Conservation (phyloP, 164 flowering plant species). For the Chimonanthus praecox region DNA sequence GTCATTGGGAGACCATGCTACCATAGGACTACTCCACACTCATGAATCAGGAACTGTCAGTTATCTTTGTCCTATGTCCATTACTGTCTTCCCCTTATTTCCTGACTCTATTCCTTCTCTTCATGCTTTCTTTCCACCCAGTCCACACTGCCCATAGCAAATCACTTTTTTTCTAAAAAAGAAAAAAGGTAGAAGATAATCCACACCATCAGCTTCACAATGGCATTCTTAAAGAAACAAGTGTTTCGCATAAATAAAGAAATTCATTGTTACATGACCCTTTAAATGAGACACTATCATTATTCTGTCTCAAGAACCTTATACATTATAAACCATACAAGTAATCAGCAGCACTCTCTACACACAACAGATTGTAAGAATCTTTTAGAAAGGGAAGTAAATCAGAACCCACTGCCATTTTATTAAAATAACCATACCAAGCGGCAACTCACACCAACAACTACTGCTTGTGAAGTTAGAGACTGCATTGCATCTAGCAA, state of each 20-base stretch:
- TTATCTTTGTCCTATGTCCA: not conserved
- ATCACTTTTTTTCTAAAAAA: not conserved
- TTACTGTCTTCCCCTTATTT: not conserved
- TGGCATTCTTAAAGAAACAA: not conserved
- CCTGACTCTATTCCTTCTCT: not conserved
- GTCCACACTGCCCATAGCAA: not conserved
- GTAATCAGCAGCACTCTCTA: no score
- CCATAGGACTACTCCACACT: not conserved
- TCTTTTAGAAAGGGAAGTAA: no score
- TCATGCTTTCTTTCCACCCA: not conserved
- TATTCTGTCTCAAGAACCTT: no score
- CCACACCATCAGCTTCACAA: not conserved
- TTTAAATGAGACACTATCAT: no score
- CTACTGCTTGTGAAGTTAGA: constrained; percentile 91
- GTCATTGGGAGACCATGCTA: not conserved
- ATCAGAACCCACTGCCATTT: not conserved
- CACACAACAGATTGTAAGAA: no score
- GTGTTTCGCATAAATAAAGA: no score
- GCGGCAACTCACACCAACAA: constrained; percentile 86
- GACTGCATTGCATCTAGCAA: constrained; percentile 98
- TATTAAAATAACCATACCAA: constrained; percentile 47
- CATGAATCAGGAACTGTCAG: not conserved
- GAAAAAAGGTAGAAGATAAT: not conserved
- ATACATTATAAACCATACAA: no score
- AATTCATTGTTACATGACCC: no score